Base-by-base conservation (phyloP, 176 grass and related monocot genomes). In the Aegilops speltoides region DNA sequence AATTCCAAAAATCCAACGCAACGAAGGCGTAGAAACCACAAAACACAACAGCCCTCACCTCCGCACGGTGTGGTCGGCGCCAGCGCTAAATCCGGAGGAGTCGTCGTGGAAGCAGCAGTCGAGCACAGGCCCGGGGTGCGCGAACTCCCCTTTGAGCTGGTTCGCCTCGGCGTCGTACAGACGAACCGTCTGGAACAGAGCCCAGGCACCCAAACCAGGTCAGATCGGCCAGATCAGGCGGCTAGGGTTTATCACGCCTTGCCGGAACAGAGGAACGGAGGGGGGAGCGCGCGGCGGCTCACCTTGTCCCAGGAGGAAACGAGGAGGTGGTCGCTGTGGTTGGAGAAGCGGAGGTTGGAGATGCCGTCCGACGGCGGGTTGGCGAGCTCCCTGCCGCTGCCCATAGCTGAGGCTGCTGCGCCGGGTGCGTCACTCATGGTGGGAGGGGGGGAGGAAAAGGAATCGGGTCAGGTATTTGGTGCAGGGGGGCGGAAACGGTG, bases 251-350 rank as follows among this genome's bases (percentile, higher is more conserved):
- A 85, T 7, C 6, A 67, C 77, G 24, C 29, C 8, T 38, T 57
- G 24, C 57, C 33, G 61, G 66, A 29, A 12, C 24, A 9, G 80
- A 26, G 13, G 62, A 24, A 22, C 28, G 20, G 26, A 7, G 15
- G 20, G 25, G 20, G 83, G 10, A 23, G 41, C 43, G 29, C 22
- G 8, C 5, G 10, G 36, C 10, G 7, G 50, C 83, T 28, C 50
- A 99, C 97, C 92, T 92, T 99, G 73, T 99, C 97, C 97, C 97
- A 99, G 8, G 97, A 99, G 56, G 94, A 99, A 77, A 99, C 97
- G 68, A 99, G 92, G 60, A 99, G 90, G 73, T 96, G 89, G 78
- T 99, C 91, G 76, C 97, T 99, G 92, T 99, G 97, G 86, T 99
- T 99, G 68, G 97, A 99, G 85, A 99, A 99, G 28, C 92, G 97